These are phyloP conservation scores for Botryosphaeria dothidea DNA, from an alignment of 2,329 filamentous ascomycete genomes.

Conservation along the genomic window DNA sequence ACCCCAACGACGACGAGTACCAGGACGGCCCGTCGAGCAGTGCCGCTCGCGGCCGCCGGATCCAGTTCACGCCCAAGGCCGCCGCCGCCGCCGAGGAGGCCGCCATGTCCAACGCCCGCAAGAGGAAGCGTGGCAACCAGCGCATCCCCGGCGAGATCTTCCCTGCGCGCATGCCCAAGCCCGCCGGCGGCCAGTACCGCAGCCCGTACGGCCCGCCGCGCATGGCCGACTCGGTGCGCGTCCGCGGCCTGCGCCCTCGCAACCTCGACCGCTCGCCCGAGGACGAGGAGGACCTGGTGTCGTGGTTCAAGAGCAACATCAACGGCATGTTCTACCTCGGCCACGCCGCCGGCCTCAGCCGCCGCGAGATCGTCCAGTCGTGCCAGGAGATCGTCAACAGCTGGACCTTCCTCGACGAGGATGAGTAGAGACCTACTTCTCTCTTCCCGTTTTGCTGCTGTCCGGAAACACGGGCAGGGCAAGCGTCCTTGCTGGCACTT, in stretches of 20 bases:
- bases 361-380: background rate
- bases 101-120: background rate
- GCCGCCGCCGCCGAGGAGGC: conserved; percentile 2
- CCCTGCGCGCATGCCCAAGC: conserved; percentile 4
- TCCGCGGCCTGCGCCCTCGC: background rate
- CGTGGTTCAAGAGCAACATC: conserved; percentile 6
- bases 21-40: background rate
- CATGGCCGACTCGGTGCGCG: background rate
- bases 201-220: background rate
- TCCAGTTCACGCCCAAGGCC: conserved; percentile 14
- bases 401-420: conserved; percentile 1
- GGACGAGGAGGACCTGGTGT: background rate
- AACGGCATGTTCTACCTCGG: conserved; percentile 4
- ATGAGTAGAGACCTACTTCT: background rate
- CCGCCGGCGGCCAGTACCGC: background rate
- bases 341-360: background rate
- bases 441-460: background rate
- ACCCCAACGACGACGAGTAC: background rate
- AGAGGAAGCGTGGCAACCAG: conserved; percentile 9
- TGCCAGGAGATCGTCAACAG: background rate
- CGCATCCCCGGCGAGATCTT: conserved; percentile 16
- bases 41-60: background rate
- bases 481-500: too few species aligned
- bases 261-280: background rate
- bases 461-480: too few species aligned